Conservation (phyloP, 371 early-diverging fungal genomes). For the Encephalitozoon romaleae region DNA sequence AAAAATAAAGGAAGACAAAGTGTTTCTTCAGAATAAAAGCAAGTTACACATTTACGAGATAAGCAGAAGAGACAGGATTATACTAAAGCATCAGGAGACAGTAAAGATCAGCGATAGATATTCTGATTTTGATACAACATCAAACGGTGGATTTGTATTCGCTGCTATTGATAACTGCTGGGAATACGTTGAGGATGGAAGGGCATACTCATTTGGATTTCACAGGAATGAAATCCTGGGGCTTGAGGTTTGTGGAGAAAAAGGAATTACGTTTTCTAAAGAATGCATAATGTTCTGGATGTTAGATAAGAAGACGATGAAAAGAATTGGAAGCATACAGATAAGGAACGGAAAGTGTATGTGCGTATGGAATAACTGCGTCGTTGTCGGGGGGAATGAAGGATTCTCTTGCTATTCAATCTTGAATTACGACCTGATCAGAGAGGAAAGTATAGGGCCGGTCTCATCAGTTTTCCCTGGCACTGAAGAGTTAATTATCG, state of each 20-base stretch:
- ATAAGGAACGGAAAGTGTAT: conserved; percentile 10
- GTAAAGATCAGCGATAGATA: conserved; percentile 2
- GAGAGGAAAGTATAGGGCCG: neutral
- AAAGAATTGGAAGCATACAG: neutral
- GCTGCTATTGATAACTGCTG: conserved; percentile 21
- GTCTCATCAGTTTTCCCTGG: neutral
- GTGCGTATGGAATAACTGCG: neutral
- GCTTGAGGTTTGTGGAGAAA: neutral
- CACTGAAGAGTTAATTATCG: neutral
- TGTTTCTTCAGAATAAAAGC: conserved; percentile 23
- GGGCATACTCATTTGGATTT: neutral
- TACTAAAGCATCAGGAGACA: neutral
- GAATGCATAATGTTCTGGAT: conserved; percentile 42
- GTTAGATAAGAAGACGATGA: neutral
- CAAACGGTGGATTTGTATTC: neutral
- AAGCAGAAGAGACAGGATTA: neutral
- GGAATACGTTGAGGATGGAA: neutral
- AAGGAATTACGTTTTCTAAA: conserved; percentile 20
- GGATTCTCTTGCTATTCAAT: conserved; percentile 13
- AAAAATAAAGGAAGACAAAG: neutral
- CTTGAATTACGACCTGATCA: neutral
- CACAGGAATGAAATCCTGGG: conserved; percentile 9
- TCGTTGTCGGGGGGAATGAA: conserved; percentile 10
- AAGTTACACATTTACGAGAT: conserved; percentile 21
- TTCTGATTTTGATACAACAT: neutral